Conservation (phyloP, 371 early-diverging fungal species). For the Rhizomucor pusillus region DNA sequence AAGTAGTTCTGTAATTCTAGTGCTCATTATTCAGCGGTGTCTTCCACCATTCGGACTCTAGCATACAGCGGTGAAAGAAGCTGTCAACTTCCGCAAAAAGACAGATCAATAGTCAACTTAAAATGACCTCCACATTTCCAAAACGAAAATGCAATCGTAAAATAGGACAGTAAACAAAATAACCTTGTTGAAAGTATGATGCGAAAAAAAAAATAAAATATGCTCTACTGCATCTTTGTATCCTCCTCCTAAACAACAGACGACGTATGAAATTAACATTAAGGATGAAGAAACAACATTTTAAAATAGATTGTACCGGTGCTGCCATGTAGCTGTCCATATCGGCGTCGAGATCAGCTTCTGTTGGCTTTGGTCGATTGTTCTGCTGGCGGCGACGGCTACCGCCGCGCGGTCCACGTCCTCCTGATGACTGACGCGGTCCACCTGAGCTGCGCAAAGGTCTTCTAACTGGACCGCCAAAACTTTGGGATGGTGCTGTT, state of each 20-base stretch:
- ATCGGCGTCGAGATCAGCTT: slow-evolving; percentile 49
- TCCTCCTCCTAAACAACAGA: slow-evolving; percentile 11
- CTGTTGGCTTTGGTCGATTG: slow-evolving; percentile 33
- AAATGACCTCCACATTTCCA: no score
- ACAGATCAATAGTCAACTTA: no score
- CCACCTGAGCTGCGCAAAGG: slow-evolving; percentile 13
- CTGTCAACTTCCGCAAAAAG: no score
- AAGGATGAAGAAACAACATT: slow-evolving; percentile 5
- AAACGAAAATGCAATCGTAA: background rate
- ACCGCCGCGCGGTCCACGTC: slow-evolving; percentile 16
- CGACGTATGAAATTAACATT: slow-evolving; percentile 1
- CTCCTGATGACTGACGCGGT: slow-evolving; percentile 7
- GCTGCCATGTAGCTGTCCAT: slow-evolving; percentile 51
- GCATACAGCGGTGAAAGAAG: no score
- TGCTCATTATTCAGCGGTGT: no score
- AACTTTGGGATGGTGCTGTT: background rate
- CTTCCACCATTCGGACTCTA: no score
- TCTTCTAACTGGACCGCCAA: slow-evolving; percentile 7
- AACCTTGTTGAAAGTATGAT: background rate
- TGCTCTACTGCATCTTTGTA: slow-evolving; percentile 12
- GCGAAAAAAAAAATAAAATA: background rate
- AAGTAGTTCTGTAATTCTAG: no score
- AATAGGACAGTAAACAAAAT: background rate
- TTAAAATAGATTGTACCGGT: slow-evolving; percentile 8
- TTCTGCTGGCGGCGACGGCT: slow-evolving; percentile 19